Percentiles rank a stretch among this genome's conserved stretches.
These are phyloP conservation scores for Candida boleticola DNA, from an alignment of 805 yeast species.

Conservation along the genomic window DNA sequence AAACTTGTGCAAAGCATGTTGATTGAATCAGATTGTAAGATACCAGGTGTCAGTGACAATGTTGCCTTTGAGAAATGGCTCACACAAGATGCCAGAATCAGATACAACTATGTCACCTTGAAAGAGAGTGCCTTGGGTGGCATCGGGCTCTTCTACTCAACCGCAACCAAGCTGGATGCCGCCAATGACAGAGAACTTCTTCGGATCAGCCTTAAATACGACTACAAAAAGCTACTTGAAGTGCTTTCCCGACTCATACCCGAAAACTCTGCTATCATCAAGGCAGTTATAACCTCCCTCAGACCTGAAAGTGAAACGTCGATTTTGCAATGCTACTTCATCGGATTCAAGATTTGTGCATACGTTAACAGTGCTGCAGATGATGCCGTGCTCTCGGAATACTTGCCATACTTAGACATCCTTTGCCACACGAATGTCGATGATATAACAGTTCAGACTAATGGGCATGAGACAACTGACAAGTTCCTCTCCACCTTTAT, in stretches of 20 bases:
- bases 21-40: not conserved
- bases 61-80: slow-evolving; percentile 11
- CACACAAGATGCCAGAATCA: slow-evolving; percentile 9
- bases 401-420: slow-evolving; percentile 17
- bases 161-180: not conserved
- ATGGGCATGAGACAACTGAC: slow-evolving; percentile 4
- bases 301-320: slow-evolving; percentile 29
- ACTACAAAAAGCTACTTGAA: slow-evolving; percentile 19
- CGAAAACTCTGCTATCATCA: slow-evolving; percentile 9
- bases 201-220: slow-evolving; percentile 17
- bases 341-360: slow-evolving; percentile 18
- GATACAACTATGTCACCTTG: slow-evolving; percentile 10
- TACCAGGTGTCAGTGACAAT: slow-evolving; percentile 12
- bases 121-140: slow-evolving; percentile 28
- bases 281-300: slow-evolving; percentile 17
- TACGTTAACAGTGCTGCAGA: slow-evolving; percentile 1
- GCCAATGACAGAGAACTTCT: slow-evolving; percentile 8
- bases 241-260: slow-evolving; percentile 17
- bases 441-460: slow-evolving; percentile 9
- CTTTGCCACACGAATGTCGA: slow-evolving; percentile 14
- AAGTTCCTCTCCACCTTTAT: not conserved
- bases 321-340: slow-evolving; percentile 22
- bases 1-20: no score
- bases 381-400: slow-evolving; percentile 4
- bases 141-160: slow-evolving; percentile 22